A percentile compares a stretch with the other conserved stretches of the same genome.
These are phyloP conservation scores for Dioszegia aurantiaca DNA, from an alignment of 768 basidiomycete species.

Conservation along the genomic window DNA sequence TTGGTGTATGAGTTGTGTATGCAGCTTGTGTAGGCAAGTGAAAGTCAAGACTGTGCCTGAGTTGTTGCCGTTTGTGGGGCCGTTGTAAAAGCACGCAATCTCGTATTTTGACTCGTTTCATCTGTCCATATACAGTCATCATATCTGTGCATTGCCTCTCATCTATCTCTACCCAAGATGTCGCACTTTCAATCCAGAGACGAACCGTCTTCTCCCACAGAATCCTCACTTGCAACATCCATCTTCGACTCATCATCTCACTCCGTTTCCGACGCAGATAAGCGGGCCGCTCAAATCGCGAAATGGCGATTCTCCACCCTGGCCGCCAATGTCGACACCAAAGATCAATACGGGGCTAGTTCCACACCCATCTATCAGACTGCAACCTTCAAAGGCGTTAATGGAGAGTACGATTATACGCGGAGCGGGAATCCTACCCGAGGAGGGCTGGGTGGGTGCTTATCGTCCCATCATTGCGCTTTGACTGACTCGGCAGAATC, in stretches of 20 bases:
- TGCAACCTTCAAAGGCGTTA: conserved; percentile 93
- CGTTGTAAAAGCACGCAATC: too few species aligned
- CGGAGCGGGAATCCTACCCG: conserved; percentile 95
- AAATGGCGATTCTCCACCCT: conserved; percentile 50
- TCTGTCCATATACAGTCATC: not conserved
- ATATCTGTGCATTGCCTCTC: not conserved
- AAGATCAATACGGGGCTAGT: conserved; percentile 92
- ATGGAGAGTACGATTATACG: conserved; percentile 81
- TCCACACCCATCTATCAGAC: conserved; percentile 98
- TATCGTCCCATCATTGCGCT: not conserved
- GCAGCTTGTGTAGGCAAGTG: too few species aligned
- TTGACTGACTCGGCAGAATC: conserved; percentile 65
- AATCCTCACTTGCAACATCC: conserved; percentile 48
- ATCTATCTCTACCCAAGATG: conserved; percentile 18
- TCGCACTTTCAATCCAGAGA: conserved; percentile 18
- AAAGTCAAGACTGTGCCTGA: too few species aligned
- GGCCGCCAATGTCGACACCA: conserved; percentile 58
- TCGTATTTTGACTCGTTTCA: not conserved
- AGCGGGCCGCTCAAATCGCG: conserved; percentile 26
- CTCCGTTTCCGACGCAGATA: conserved; percentile 29
- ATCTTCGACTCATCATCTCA: conserved; percentile 30
- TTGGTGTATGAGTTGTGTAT: too few species aligned
- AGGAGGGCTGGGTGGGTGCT: conserved; percentile 80
- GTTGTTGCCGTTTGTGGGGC: too few species aligned
- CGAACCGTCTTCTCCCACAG: conserved; percentile 32